phyloP scores from a whole-genome alignment of 805 yeast species.

The Lipomyces chichibuensis region DNA sequence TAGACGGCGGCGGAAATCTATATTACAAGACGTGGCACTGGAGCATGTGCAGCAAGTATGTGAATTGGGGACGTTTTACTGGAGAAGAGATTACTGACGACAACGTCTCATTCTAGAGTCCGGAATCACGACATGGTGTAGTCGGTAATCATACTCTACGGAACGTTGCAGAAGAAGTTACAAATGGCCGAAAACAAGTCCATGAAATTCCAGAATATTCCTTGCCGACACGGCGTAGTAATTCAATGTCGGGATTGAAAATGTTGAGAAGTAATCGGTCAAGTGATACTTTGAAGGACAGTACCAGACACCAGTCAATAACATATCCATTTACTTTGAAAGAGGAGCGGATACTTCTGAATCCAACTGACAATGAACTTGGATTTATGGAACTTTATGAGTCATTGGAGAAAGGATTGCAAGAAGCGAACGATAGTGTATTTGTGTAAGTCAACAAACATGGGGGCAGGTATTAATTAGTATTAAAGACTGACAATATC shows the following conservation, averaged over 20 bases:
- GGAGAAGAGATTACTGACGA: not conserved
- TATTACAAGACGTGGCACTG: slow-evolving; percentile 32
- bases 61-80: too few species aligned
- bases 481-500: not conserved
- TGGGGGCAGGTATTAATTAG: not conserved
- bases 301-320: not conserved
- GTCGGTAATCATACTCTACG: slow-evolving; percentile 3
- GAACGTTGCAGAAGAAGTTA: slow-evolving; percentile 26
- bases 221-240: slow-evolving; percentile 28
- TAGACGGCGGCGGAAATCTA: slow-evolving; percentile 34
- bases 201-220: slow-evolving; percentile 30
- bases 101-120: not conserved
- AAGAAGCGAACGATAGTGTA: slow-evolving; percentile 19
- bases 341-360: slow-evolving; percentile 13
- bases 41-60: slow-evolving; percentile 32
- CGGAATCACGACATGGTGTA: slow-evolving; percentile 14
- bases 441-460: slow-evolving; percentile 9
- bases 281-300: not conserved
- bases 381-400: slow-evolving; percentile 24
- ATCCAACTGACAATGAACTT: slow-evolving; percentile 12
- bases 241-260: slow-evolving; percentile 25
- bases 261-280: slow-evolving; percentile 1
- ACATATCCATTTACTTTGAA: slow-evolving; percentile 26
- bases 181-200: not conserved
- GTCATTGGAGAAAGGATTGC: slow-evolving; percentile 22